Base-by-base conservation (phyloP, 768 basidiomycete species). In the Tephrocybe sp. region DNA sequence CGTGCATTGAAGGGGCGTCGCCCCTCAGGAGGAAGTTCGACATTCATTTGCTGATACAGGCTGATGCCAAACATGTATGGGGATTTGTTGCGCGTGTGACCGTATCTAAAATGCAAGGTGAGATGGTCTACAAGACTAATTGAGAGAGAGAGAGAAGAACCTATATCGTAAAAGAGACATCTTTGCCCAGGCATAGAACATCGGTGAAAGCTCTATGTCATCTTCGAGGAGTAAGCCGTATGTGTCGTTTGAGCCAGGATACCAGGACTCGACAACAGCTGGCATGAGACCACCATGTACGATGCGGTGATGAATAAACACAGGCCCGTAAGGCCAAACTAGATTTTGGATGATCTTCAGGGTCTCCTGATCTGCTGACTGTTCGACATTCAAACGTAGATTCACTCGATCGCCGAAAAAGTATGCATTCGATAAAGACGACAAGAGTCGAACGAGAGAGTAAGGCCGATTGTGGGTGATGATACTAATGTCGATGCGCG, bases 231-330 rank as follows among this genome's bases (percentile, higher is more conserved):
- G 67, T 16, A 94, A 62, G 6, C 86, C 91, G 61, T 91, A 92
- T 1, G 82, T 79, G 57, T 93, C 69, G 52, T 90, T 77, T 24
- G 76, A 74, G 21, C 71, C 66, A 4, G 92, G 91, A 61, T 90
- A 94, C 91, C 92, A 94, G 4, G 89, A 88, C 66, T 93, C 91
- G 12, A 92, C 86, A 12, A 94, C 82, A 5, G 91, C 88, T 2
- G 88, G 76, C 46, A 94, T 77, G 16, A 94, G 72, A 3, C 91
- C 91, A 2, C 83, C 91, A 49, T 83, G 84, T n/a, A 88, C 67
- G 48, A 91, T 75, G 21, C 92, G 79, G 58, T 84, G 88, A 46
- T 90, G 82, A 6, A 88, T 57, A 49, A 77, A 77, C 6, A 83
- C 55, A 30, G 65, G 57, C 4, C 90, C 89, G 54, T 82, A 74